Base-by-base conservation (phyloP, 768 basidiomycete genomes). In the Chalciporus sphaerocephalus region DNA sequence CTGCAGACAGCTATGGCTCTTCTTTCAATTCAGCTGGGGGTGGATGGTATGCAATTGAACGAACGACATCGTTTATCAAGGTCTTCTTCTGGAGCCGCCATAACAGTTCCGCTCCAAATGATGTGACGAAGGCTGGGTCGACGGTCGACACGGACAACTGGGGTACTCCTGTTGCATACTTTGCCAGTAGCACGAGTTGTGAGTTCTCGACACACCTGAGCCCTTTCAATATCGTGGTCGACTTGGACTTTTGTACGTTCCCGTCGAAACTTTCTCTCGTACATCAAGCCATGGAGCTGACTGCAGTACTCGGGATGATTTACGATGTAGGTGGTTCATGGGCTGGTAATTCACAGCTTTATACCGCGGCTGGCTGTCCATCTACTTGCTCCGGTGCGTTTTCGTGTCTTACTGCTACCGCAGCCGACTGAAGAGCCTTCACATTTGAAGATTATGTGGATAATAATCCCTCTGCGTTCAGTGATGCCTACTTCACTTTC, bases 191-290 rank as follows among this genome's bases (percentile, higher is more conserved):
- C 54, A 74, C 68, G 2, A 63, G 69, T 40, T 90, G 86, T 57
- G 65, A 83, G 48, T 71, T 90, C 36, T 49, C 68, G 38, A 65
- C 69, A 38, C 66, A 80, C 46, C 80, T 87, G 53, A 66, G 72
- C 9, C 50, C 69, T 1, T 75, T 85, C 56, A 80, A 78, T 49
- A 85, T 86, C 45, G 68, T 86, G 50, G 81, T 88, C 53, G 80
- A 87, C 53, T 55, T 62, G 9, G 57, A 58, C 30, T 62, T 62
- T 36, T 65, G 60, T 62, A 18, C 6, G 62, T 48, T 22, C 9
- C 30, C 30, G 30, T 16, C 11, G 28, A 44, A 8, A 7, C 9
- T 15, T 32, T n/a, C 5, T n/a, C 13, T 2, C 15, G 5, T 13
- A 11, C 13, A 13, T n/a, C n/a, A n/a, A n/a, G n/a, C n/a, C 5